These are phyloP conservation scores for Pseudogymnoascus sp. DNA, from an alignment of 2,329 filamentous ascomycete genomes.

Conservation along the genomic window DNA sequence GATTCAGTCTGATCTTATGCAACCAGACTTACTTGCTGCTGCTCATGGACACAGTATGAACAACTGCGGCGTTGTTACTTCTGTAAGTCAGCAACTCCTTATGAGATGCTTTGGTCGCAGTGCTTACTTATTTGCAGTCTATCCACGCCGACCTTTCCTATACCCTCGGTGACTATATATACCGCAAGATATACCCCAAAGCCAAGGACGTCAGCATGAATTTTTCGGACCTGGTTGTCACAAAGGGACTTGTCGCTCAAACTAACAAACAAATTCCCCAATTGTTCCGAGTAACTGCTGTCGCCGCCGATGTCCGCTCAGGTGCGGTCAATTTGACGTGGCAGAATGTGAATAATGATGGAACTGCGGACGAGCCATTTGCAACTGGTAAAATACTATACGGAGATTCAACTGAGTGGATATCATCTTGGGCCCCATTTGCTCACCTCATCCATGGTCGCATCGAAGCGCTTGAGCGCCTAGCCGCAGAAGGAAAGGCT, in stretches of 20 bases:
- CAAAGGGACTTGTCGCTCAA: conserved; percentile 30
- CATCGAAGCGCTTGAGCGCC: conserved; percentile 35
- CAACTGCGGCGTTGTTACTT: conserved; percentile 39
- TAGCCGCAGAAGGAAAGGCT: conserved; percentile 46
- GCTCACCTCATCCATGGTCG: conserved; percentile 45
- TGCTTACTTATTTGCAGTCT: conserved; percentile 37
- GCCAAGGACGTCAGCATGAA: conserved; percentile 31
- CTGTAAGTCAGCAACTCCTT: conserved; percentile 30
- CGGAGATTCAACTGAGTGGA: conserved; percentile 41
- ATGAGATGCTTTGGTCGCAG: background rate
- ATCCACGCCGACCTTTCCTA: conserved; percentile 56
- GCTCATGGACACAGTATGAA: conserved; percentile 52
- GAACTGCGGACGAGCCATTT: conserved; percentile 27
- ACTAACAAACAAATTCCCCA: conserved; percentile 27
- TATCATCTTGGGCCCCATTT: conserved; percentile 44
- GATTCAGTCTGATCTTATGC: conserved; percentile 46
- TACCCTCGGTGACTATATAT: conserved; percentile 49
- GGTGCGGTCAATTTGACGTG: conserved; percentile 18
- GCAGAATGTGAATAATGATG: conserved; percentile 33
- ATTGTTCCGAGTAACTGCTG: conserved; percentile 17
- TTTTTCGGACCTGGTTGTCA: conserved; percentile 33
- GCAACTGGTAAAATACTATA: conserved; percentile 42
- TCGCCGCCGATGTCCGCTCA: conserved; percentile 17
- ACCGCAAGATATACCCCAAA: conserved; percentile 34
- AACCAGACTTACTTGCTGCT: conserved; percentile 44